Conservation (phyloP, 495 filamentous ascomycete genomes). For the Neurospora sublineolata region DNA sequence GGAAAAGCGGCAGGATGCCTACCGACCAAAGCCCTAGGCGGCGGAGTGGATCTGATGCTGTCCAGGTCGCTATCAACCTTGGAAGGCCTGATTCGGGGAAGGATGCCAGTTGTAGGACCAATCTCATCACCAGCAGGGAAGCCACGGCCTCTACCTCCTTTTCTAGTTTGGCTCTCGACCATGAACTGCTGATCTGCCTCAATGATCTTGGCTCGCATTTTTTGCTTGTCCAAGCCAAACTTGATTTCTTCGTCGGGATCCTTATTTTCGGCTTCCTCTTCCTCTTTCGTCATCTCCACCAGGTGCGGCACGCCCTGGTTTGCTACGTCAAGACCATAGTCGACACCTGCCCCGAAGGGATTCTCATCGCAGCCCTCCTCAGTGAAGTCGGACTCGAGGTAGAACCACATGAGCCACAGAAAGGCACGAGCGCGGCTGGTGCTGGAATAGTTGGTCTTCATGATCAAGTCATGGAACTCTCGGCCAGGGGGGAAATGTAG, state of each 20-base stretch:
- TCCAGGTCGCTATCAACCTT: conserved; percentile 49
- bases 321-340: conserved; percentile 50
- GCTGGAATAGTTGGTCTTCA: conserved; percentile 76
- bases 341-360: conserved; percentile 72
- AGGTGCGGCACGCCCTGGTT: conserved; percentile 72
- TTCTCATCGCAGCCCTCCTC: conserved; percentile 73
- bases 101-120: conserved; percentile 45
- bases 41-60: conserved; percentile 46
- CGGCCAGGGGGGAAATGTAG: conserved; percentile 73
- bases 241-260: conserved; percentile 75
- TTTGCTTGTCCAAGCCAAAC: conserved; percentile 76
- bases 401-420: conserved; percentile 98
- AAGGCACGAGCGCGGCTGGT: conserved; percentile 78
- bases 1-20: conserved; percentile 23
- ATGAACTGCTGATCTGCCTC: conserved; percentile 40
- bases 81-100: conserved; percentile 40
- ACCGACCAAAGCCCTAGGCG: conserved; percentile 34
- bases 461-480: conserved; percentile 95
- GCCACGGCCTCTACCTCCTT: conserved; percentile 19
- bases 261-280: conserved; percentile 71
- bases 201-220: conserved; percentile 67
- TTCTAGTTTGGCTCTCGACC: conserved; percentile 37
- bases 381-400: conserved; percentile 91
- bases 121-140: conserved; percentile 41
- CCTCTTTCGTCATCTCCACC: conserved; percentile 41